Conservation (phyloP, 2,329 filamentous ascomycete species). For the Botryotinia globosa region DNA sequence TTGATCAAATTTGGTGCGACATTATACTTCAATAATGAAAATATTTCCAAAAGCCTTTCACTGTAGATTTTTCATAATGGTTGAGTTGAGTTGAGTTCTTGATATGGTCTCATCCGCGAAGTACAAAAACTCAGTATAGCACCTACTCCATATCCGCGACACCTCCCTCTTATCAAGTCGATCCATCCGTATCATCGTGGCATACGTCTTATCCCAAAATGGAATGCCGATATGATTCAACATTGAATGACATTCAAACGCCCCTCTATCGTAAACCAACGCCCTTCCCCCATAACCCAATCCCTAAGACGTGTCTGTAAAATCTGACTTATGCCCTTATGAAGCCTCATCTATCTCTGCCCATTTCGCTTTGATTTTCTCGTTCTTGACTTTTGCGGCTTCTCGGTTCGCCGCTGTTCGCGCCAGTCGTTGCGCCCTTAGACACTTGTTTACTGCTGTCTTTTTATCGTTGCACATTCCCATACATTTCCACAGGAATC, state of each 20-base stretch:
- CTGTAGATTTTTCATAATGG: neutral
- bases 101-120: neutral
- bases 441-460: slow-evolving; percentile 76
- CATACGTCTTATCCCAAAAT: neutral
- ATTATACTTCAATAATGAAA: neutral
- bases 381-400: slow-evolving; percentile 64
- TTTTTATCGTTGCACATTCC: slow-evolving; percentile 91
- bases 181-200: neutral
- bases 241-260: slow-evolving; percentile 7
- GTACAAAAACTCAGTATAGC: neutral
- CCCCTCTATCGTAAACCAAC: slow-evolving; percentile 4
- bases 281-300: slow-evolving; percentile 3
- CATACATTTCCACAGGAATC: slow-evolving; percentile 87
- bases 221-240: neutral
- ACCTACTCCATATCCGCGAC: neutral
- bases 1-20: slow-evolving; percentile 30
- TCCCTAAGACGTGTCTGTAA: neutral
- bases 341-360: slow-evolving; percentile 72
- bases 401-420: slow-evolving; percentile 75
- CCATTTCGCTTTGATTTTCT: slow-evolving; percentile 75
- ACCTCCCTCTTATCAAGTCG: neutral
- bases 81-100: slow-evolving; percentile 12
- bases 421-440: slow-evolving; percentile 76
- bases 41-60: neutral
- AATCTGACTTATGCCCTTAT: slow-evolving; percentile 38